These are phyloP conservation scores for Glycine soja DNA, from an alignment of 306 rosid species.

Conservation along the genomic window DNA sequence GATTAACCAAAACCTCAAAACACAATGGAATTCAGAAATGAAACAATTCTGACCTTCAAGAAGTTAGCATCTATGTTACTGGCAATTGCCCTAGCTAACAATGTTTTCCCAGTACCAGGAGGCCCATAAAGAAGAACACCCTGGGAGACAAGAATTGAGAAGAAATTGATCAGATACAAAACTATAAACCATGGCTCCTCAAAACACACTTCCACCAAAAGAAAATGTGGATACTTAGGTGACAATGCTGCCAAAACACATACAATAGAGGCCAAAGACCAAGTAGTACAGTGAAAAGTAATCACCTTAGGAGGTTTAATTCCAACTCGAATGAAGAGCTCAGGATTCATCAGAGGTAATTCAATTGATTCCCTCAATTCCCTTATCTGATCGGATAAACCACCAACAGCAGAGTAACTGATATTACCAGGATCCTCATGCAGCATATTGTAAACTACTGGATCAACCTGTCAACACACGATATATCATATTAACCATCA, in stretches of 20 bases:
- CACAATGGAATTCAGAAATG: conserved; percentile 3
- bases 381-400: conserved; percentile 95
- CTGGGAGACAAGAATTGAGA: conserved; percentile 53
- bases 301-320: conserved; percentile 98
- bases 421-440: conserved; percentile 98
- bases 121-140: conserved; percentile 99
- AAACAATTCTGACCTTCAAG: conserved; percentile 68
- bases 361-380: conserved; percentile 96
- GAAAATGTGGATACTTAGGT: not conserved
- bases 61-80: conserved; percentile 97
- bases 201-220: conserved; percentile 5
- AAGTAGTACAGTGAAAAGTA: conserved; percentile 14
- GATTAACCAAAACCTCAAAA: conserved; percentile 12
- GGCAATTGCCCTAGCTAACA: conserved; percentile 94
- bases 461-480: conserved; percentile 77
- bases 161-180: conserved; percentile 20
- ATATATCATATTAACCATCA: conserved; percentile 6
- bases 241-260: not conserved
- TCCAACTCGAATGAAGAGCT: conserved; percentile 93
- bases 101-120: conserved; percentile 96
- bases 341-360: conserved; percentile 96
- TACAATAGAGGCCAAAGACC: not conserved
- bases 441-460: conserved; percentile 92
- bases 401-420: conserved; percentile 98
- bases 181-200: conserved; percentile 24